These are phyloP conservation scores for Monilinia vaccinii-corymbosi DNA, from an alignment of 2,329 filamentous ascomycete species.

Conservation along the genomic window DNA sequence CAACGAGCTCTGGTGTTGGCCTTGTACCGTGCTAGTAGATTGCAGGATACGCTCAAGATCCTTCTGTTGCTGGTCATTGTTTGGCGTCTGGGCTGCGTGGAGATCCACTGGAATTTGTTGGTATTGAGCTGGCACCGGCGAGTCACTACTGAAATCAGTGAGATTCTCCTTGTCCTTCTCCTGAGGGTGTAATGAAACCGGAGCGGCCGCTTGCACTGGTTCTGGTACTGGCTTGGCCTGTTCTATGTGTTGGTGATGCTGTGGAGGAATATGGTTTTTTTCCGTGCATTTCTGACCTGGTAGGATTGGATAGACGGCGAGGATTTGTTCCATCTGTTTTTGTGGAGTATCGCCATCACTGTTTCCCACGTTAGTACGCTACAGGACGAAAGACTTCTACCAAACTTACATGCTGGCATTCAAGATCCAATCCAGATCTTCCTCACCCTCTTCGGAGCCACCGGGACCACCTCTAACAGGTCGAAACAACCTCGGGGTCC, in stretches of 20 bases:
- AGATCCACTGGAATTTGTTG: constrained; percentile 20
- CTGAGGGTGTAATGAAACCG: constrained; percentile 7
- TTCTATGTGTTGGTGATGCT: constrained; percentile 16
- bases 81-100: constrained; percentile 21
- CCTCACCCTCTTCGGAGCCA: constrained; percentile 68
- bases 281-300: constrained; percentile 58
- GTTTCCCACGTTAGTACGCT: constrained; percentile 12
- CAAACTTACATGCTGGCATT: constrained; percentile 66
- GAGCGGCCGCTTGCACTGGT: constrained; percentile 2
- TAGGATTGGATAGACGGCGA: constrained; percentile 77
- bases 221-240: constrained; percentile 11
- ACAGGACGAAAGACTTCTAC: not conserved
- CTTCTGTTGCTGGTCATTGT: constrained; percentile 22
- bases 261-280: constrained; percentile 48
- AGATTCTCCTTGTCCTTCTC: constrained; percentile 34
- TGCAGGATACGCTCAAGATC: constrained; percentile 24
- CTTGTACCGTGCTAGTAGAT: constrained; percentile 18
- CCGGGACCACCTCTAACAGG: constrained; percentile 61
- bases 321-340: constrained; percentile 70
- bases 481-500: constrained; percentile 82
- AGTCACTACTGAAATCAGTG: constrained; percentile 47
- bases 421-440: constrained; percentile 92
- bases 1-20: constrained; percentile 14
- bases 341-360: constrained; percentile 58
- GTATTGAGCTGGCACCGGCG: constrained; percentile 2